phyloP scores from a whole-genome alignment of 768 basidiomycete species.

The Rhodotorula kratochvilovae region DNA sequence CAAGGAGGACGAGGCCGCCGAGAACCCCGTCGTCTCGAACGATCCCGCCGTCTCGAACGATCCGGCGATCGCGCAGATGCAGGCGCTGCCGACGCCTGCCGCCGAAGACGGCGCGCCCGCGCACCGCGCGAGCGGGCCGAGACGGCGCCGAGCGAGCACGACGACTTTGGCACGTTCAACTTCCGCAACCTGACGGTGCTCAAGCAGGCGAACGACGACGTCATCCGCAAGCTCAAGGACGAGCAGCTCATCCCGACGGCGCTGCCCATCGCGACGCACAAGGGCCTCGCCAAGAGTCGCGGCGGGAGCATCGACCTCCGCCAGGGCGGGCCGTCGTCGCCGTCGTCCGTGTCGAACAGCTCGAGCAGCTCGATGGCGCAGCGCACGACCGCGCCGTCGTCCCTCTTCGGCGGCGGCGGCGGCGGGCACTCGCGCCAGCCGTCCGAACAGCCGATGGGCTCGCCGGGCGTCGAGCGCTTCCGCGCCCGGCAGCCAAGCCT shows the following conservation, averaged over 20 bases:
- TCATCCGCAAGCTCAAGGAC: constrained; percentile 89
- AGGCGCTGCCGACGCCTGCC: constrained; percentile 30
- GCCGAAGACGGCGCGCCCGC: constrained; percentile 47
- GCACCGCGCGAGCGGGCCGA: constrained; percentile 16
- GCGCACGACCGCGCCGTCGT: constrained; percentile 59
- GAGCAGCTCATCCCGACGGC: constrained; percentile 69
- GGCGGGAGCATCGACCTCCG: neutral
- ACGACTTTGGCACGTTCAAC: constrained; percentile 95
- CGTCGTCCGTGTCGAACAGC: constrained; percentile 19
- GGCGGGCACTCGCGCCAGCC: constrained; percentile 25
- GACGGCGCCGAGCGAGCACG: constrained; percentile 15
- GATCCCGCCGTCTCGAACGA: constrained; percentile 48
- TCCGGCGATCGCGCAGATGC: constrained; percentile 42
- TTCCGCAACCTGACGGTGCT: constrained; percentile 94
- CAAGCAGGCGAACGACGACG: constrained; percentile 97
- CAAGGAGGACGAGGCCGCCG: constrained; percentile 59
- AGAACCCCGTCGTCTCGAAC: neutral
- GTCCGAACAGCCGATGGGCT: constrained; percentile 50
- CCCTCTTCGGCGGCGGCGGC: constrained; percentile 42
- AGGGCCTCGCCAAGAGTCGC: constrained; percentile 13
- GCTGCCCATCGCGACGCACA: constrained; percentile 11
- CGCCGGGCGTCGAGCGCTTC: constrained; percentile 84
- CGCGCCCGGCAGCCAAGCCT: constrained; percentile 45
- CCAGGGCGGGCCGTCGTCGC: constrained; percentile 14
- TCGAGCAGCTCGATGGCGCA: constrained; percentile 17